Base-by-base conservation (phyloP, 2,329 filamentous ascomycete species). In the Calonectria honghensis region DNA sequence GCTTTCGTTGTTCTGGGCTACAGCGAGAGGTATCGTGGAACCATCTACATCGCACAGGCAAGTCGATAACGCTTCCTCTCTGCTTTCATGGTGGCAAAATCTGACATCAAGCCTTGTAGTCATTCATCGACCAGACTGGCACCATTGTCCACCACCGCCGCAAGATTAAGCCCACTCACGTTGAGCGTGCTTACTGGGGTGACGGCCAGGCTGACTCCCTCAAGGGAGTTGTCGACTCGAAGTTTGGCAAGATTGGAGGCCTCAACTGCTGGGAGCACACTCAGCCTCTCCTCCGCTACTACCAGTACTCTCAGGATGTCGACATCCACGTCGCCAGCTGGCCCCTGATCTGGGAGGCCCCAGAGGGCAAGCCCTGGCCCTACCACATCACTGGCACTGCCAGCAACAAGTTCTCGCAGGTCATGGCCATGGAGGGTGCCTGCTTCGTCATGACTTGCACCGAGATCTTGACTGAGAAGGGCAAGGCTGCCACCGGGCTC, bases 391-490 rank as follows among this genome's bases (percentile, higher is more conserved):
- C 77, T 0, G 72, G 68, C 0, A 63, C 51, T 2, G 77, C 76
- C 2, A 79, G 79, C 51, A 77, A 77, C 37, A 79, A 81, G 37
- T 84, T 91, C 5, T 88, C 89, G 0, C 88, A 88, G 66, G 85
- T 87, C 0, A 91, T 91, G 75, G 90, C 91, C 0, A 87, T 92
- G 27, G 91, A 93, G 76, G 87, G 88, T 0, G 84, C 86, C 6
- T 83, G 88, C 0, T 92, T 89, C 68, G 90, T 92, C 4, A 81
- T 89, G n/a, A 86, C 87, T 4, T 89, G 88, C 80, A 88, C 87
- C 24, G 87, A 79, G n/a, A 84, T 91, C 0, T 81, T 90, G 64
- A 85, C 84, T 0, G 76, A 87, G 7, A 78, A 84, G 20, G 89
- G 86, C 5, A 73, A 78, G 41, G 66, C 75, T n/a, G 77, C 66